Conservation (phyloP, 371 early-diverging fungal species). For the Choanephora cucurbitarum region DNA sequence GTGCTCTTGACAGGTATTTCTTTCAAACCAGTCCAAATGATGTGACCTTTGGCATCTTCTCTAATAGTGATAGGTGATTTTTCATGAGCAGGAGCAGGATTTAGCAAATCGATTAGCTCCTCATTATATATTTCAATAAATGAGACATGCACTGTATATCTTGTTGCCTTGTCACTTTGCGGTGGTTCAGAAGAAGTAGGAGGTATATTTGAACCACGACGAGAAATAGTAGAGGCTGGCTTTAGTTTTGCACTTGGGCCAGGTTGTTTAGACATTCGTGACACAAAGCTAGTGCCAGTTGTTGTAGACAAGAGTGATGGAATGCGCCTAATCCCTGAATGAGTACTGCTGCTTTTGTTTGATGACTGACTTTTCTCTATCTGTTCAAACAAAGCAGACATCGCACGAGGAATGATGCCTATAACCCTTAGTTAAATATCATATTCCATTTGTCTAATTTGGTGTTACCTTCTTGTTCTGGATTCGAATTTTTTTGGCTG, state of each 20-base stretch:
- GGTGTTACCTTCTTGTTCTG: slow-evolving; percentile 50
- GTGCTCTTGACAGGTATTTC: slow-evolving; percentile 78
- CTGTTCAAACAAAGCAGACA: slow-evolving; percentile 70
- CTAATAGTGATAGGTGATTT: slow-evolving; percentile 80
- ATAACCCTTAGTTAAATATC: not conserved
- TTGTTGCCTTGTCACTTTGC: slow-evolving; percentile 23
- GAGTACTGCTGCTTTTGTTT: slow-evolving; percentile 2
- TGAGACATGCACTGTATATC: slow-evolving; percentile 58
- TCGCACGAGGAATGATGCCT: slow-evolving; percentile 93
- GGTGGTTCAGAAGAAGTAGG: not conserved
- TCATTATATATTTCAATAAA: slow-evolving; percentile 99
- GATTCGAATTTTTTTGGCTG: slow-evolving; percentile 50
- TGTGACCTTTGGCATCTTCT: slow-evolving; percentile 91
- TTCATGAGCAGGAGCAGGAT: slow-evolving; percentile 52
- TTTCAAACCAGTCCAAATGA: slow-evolving; percentile 88
- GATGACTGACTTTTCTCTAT: slow-evolving; percentile 22
- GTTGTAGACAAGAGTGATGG: slow-evolving; percentile 11
- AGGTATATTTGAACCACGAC: slow-evolving; percentile 27
- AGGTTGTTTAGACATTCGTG: slow-evolving; percentile 27
- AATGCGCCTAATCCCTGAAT: slow-evolving; percentile 5
- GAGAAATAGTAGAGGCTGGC: slow-evolving; percentile 38
- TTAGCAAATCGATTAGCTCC: slow-evolving; percentile 87
- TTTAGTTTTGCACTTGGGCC: slow-evolving; percentile 27
- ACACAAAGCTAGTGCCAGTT: slow-evolving; percentile 17
- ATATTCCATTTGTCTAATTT: slow-evolving; percentile 1